phyloP scores from a whole-genome alignment of 257 asterid genomes.

The Gentiana dahurica region DNA sequence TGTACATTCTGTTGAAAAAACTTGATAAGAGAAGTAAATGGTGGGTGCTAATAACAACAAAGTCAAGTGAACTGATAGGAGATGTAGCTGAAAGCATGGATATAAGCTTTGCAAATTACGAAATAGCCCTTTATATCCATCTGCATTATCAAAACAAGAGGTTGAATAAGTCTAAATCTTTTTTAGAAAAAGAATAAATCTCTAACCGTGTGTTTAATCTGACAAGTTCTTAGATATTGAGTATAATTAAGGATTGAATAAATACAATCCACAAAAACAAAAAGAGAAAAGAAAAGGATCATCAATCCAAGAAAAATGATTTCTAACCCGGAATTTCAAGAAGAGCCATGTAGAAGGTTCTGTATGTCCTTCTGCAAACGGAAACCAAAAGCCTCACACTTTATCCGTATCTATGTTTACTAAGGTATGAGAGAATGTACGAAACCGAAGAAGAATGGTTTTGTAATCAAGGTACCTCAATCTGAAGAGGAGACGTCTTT shows the following conservation, averaged over 20 bases:
- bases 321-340: slow-evolving; percentile 33
- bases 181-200: no score
- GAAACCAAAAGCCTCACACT: slow-evolving; percentile 3
- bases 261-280: not conserved
- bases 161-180: not conserved
- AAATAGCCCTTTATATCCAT: no score
- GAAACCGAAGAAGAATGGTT: slow-evolving; percentile 1
- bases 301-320: not conserved
- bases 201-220: not conserved
- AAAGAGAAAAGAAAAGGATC: not conserved
- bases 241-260: not conserved
- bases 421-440: not conserved
- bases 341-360: slow-evolving; percentile 27
- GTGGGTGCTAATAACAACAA: no score
- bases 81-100: no score
- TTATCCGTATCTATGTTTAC: not conserved
- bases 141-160: not conserved
- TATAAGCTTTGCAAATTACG: no score
- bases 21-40: no score
- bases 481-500: slow-evolving; percentile 54
- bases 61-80: no score
- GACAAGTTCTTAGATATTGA: not conserved
- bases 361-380: slow-evolving; percentile 55
- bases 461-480: slow-evolving; percentile 38
- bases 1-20: no score